These are phyloP conservation scores for Citropsis articulata DNA, from an alignment of 345 rosid genomes.

Conservation along the genomic window DNA sequence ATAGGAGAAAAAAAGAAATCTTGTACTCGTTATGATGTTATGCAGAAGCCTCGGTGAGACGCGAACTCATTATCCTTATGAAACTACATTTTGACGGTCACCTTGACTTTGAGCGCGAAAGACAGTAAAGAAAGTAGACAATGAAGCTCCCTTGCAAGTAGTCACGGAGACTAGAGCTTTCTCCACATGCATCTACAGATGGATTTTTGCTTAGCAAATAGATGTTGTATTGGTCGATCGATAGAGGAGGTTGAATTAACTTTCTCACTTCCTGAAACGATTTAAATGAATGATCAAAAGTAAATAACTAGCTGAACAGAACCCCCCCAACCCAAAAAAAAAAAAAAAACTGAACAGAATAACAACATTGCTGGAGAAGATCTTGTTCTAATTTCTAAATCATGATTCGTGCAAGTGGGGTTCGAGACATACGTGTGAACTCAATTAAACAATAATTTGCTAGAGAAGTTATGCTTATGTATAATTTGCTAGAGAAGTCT, in stretches of 20 bases:
- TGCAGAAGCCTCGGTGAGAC: background rate
- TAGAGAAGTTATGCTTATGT: no score
- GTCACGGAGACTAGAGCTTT: slow-evolving; percentile 25
- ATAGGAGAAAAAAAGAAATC: no score
- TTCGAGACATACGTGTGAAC: background rate
- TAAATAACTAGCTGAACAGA: no score
- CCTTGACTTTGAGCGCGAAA: slow-evolving; percentile 18
- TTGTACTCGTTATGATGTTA: background rate
- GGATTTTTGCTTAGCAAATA: slow-evolving; percentile 31
- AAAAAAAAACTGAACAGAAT: no score
- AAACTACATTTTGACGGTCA: slow-evolving; percentile 31
- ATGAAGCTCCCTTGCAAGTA: slow-evolving; percentile 31
- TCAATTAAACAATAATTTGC: background rate
- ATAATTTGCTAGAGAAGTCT: no score
- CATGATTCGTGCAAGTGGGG: no score
- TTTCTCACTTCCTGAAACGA: no score
- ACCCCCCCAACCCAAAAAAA: no score
- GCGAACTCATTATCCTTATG: background rate
- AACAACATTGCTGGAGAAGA: no score
- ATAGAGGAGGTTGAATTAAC: no score
- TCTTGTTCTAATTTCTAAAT: background rate
- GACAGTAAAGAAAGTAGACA: slow-evolving; percentile 32
- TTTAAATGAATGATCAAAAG: no score
- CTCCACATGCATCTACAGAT: slow-evolving; percentile 25
- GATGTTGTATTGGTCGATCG: slow-evolving; percentile 21